Percentiles rank a stretch among this genome's conserved stretches.
Evolutionary conservation across 768 basidiomycete species (phyloP).

Genomic region (Rossbeevera mucosa): DNA sequence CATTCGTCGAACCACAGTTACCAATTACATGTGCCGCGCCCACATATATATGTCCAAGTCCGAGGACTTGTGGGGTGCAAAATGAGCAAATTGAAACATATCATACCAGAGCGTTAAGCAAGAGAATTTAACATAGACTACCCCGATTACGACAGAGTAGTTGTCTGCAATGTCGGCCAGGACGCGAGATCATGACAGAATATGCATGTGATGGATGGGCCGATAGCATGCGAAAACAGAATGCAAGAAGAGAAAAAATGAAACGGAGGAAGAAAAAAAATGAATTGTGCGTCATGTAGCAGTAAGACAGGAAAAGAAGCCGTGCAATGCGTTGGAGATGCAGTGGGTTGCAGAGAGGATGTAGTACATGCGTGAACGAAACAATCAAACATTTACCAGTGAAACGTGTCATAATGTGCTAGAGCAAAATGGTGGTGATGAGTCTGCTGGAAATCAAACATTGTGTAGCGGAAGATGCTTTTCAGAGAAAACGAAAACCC

Average conservation of each 20-base stretch:
- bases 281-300: slow-evolving; percentile 15
- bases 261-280: slow-evolving; percentile 6
- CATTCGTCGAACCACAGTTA: neutral
- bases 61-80: slow-evolving; percentile 4
- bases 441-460: slow-evolving; percentile 11
- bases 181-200: slow-evolving; percentile 19
- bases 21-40: neutral
- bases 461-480: slow-evolving; percentile 16
- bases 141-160: slow-evolving; percentile 7
- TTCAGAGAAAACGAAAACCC: slow-evolving; percentile 11
- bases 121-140: slow-evolving; percentile 17
- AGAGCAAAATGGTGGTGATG: slow-evolving; percentile 8
- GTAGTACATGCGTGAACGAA: slow-evolving; percentile 22
- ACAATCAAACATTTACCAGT: slow-evolving; percentile 18
- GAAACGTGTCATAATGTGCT: slow-evolving; percentile 14
- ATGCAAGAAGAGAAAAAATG: slow-evolving; percentile 7
- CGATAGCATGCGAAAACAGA: slow-evolving; percentile 21
- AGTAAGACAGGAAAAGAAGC: slow-evolving; percentile 12
- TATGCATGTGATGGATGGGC: slow-evolving; percentile 11
- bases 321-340: slow-evolving; percentile 25
- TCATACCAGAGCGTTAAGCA: slow-evolving; percentile 17
- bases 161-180: slow-evolving; percentile 15
- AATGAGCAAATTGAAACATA: slow-evolving; percentile 10
- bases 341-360: slow-evolving; percentile 16
- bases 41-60: neutral